These are phyloP conservation scores for Tylopilus felleus DNA, from an alignment of 768 basidiomycete genomes.

Conservation along the genomic window DNA sequence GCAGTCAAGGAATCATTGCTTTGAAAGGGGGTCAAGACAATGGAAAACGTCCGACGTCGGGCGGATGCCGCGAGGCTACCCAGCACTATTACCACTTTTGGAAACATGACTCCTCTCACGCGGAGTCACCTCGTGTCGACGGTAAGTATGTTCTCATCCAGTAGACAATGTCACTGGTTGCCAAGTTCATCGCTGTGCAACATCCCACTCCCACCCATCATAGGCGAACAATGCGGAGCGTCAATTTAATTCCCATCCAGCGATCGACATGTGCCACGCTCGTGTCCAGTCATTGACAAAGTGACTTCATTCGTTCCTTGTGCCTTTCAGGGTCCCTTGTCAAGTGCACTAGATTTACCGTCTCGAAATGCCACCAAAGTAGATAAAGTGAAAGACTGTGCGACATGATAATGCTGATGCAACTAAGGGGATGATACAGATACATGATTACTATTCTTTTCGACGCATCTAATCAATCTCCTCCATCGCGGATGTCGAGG, in stretches of 20 bases:
- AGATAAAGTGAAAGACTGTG: conserved; percentile 14
- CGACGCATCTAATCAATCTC: conserved; percentile 73
- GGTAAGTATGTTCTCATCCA: no score
- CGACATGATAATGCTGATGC: conserved; percentile 25
- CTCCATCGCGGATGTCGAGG: conserved; percentile 88
- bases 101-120: conserved; percentile 23
- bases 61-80: conserved; percentile 25
- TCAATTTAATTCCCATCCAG: conserved; percentile 3
- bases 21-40: conserved; percentile 26
- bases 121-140: neutral
- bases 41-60: conserved; percentile 1
- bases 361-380: conserved; percentile 26
- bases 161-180: neutral
- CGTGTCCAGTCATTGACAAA: neutral
- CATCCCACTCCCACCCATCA: neutral
- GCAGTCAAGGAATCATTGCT: conserved; percentile 30
- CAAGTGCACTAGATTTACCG: no score
- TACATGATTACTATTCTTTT: conserved; percentile 11
- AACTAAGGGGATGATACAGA: conserved; percentile 27
- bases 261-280: conserved; percentile 1
- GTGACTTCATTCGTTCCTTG: no score
- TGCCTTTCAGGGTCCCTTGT: no score
- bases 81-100: conserved; percentile 19
- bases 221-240: conserved; percentile 27
- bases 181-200: neutral